Base-by-base conservation (phyloP, 139 green algal species). In the Chlorella sorokiniana region DNA sequence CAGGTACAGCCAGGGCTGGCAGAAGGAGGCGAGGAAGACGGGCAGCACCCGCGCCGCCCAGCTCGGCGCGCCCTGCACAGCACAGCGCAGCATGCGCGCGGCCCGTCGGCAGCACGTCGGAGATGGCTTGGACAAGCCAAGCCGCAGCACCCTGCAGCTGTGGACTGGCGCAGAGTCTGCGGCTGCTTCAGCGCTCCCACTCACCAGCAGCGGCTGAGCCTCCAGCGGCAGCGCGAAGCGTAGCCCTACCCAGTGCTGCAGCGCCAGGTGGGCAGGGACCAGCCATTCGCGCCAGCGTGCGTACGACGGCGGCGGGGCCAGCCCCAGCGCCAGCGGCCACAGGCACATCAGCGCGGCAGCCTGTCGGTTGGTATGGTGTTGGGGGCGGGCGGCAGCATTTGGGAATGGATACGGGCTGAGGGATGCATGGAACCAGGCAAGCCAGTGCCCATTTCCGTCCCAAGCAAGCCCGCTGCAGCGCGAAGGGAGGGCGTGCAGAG, bases 1-100 rank as follows among this genome's bases (percentile, higher is more conserved):
- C 67, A 73, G 67, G 67, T 73, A 73, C 20, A 73, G 67, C 67
- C 67, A 73, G 37, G 67, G 67, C 67, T 73, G 67, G 67, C 20
- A 73, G 20, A 73, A 73, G 67, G 35, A 37, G 22, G 67, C 67
- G 8, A 73, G 67, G 23, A 73, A 73, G 22, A 51, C 29, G 67
- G 67, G 67, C 40, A 73, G 67, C 67, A 73, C 23, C 37, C 67
- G 37, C 2, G 37, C n/a, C 22, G 38, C 67, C 67, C 67, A 73
- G 67, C 67, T 20, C 14, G 67, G 67, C 5, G 67, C 40, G 25
- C 23, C 67, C 67, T 73, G 38, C 37, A 37, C 8, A 3, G 1
- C 10, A 14, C 45, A 14, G 45, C 10, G 45, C 45, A 14, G 45
- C n/a, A n/a, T n/a, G n/a, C n/a, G n/a, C n/a, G n/a, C n/a, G n/a